Evolutionary conservation across 495 filamentous ascomycete genomes (phyloP), one percentile per base, ranked within the genome.

Genomic region (Aspergillus homomorphus): DNA sequence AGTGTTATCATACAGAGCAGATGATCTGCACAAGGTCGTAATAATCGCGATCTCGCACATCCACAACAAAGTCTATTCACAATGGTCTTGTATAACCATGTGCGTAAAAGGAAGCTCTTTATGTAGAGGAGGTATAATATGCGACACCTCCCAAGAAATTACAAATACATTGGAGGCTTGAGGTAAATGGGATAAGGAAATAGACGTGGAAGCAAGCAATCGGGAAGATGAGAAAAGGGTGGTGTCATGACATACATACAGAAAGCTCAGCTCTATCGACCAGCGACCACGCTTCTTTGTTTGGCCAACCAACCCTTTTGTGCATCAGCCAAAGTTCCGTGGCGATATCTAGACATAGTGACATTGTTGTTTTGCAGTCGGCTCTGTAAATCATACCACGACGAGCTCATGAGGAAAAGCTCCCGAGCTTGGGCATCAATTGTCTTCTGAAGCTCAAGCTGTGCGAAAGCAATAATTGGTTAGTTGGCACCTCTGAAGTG

Each of bases 291-390:
- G 69, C 82, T 86, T 72, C 92, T 80, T 77, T 97, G 93, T 75
- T 88, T 92, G 51, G 91, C 91, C 43, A 98, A 73, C 91, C 91
- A 98, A 66, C 92, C 93, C 70, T 83, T 87, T 30, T 90, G 90
- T 44, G 83, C 81, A 65, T 98, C 91, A 49, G 85, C 82, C 62
- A 89, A 66, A 83, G 88, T 63, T 3, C 75, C 75, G 52, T 76
- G 69, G 9, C 77, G 72, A 58, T 76, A 77, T 51, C 73, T 70
- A 6, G 76, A 76, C 46, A 76, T 67, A 19, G 88, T 84, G 49
- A 96, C 88, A 62, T 88, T 91, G 72, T 92, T 96, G 73, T 88
- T 92, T 74, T 97, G 92, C 60, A 96, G 70, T 42, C 93, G 81
- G 65, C 82, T 85, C 15, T 90, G 82, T 43, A 97, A 82, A 63